Evolutionary conservation across 768 basidiomycete species (phyloP).

Genomic region (Lentinula sp.): DNA sequence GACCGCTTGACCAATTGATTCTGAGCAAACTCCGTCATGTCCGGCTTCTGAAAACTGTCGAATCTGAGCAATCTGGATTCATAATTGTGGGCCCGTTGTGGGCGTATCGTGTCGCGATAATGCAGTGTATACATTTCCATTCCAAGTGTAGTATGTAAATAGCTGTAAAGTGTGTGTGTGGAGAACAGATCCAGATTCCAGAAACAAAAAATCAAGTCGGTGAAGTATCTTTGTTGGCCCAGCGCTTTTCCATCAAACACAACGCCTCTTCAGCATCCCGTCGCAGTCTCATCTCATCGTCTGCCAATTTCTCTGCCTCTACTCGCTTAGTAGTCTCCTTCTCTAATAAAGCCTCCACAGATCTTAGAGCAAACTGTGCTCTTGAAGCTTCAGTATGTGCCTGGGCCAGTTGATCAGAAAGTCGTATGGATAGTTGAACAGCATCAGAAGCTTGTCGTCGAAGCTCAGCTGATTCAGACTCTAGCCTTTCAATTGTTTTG

Average conservation of each 20-base stretch:
- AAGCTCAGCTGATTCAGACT: constrained; percentile 57
- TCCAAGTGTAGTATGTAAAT: background rate
- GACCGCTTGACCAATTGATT: too few relatives aligned
- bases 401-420: constrained; percentile 67
- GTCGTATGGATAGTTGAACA: constrained; percentile 52
- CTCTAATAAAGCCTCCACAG: constrained; percentile 53
- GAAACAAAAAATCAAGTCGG: background rate
- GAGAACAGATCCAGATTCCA: background rate
- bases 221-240: background rate
- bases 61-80: too few relatives aligned
- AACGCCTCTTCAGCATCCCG: constrained; percentile 46
- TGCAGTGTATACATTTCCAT: background rate
- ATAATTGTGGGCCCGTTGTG: background rate
- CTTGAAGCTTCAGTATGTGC: constrained; percentile 57
- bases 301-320: constrained; percentile 49
- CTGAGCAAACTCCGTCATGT: background rate
- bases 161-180: background rate
- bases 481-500: constrained; percentile 50
- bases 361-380: constrained; percentile 46
- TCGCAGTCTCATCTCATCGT: constrained; percentile 42
- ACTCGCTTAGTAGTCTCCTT: constrained; percentile 52
- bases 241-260: constrained; percentile 24
- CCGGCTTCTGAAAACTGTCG: background rate
- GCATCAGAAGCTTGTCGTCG: constrained; percentile 67
- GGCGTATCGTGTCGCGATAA: background rate